Evolutionary conservation across 495 filamentous ascomycete species (phyloP), one percentile per base, ranked within the genome.

Genomic region (Podospora bellae-mahoneyi): DNA sequence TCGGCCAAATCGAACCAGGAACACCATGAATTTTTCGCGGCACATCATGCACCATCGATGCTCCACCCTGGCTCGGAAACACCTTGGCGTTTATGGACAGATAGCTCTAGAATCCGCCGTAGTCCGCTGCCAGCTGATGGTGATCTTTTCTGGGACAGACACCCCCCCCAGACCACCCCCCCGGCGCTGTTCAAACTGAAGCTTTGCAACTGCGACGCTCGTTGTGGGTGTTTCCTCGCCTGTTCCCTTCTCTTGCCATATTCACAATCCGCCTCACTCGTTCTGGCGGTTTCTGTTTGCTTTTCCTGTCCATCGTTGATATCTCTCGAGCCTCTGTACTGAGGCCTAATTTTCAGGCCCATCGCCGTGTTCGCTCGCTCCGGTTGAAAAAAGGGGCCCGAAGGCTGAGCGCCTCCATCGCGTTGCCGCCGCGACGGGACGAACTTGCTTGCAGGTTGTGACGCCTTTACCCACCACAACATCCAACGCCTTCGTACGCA

Each of bases 211-310:
- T 54, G 61, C 62, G 56, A 57, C 66, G 60, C 60, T 65, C 65
- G 64, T 56, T 69, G 67, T 65, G 62, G 34, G 54, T 66, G 69
- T 58, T 44, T 54, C 55, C 61, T 32, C 72, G 75, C 74, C 70
- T 77, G 75, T 77, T 69, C 60, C 65, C 64, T 69, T 68, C 72
- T 76, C 7, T 64, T 70, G 62, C 62, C 69, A 58, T 62, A 67
- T 58, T 48, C 27, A n/a, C 53, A n/a, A 23, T 54, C 59, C 64
- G 72, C 67, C 75, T 85, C 82, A 83, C 77, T 84, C 82, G 83
- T 77, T 85, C 76, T 81, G 78, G 79, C 79, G 79, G 76, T 76
- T 74, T 74, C 76, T 75, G 58, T 27, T 77, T 69, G 70, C 23
- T 73, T 34, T 27, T 63, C 60, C 65, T 64, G 16, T 59, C 55